phyloP scores from a whole-genome alignment of 257 asterid genomes.

The Solanum clarkiae region DNA sequence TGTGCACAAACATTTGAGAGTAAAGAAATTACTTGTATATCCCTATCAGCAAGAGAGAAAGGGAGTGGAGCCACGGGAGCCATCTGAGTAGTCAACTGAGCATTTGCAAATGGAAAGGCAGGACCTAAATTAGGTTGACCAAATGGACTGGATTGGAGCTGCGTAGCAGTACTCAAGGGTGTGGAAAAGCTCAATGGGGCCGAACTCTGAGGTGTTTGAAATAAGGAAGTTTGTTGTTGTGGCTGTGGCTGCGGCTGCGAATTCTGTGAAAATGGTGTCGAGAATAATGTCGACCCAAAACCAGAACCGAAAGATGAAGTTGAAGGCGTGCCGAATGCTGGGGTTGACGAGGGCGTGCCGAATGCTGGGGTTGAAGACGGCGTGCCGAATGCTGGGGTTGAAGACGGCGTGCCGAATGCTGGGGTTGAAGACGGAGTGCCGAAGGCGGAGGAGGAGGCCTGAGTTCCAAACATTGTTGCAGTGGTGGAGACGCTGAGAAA shows the following conservation, averaged over 20 bases:
- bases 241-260: conserved; percentile 29
- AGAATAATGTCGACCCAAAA: conserved; percentile 55
- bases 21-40: conserved; percentile 47
- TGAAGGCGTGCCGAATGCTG: conserved; percentile 45
- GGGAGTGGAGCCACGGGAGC: conserved; percentile 97
- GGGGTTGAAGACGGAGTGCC: conserved; percentile 22
- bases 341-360: conserved; percentile 21
- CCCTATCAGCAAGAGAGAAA: conserved; percentile 89
- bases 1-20: background rate
- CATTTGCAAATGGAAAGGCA: conserved; percentile 36
- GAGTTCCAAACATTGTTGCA: conserved; percentile 45
- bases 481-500: background rate
- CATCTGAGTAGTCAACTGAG: conserved; percentile 94
- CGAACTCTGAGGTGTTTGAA: conserved; percentile 52
- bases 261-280: conserved; percentile 55
- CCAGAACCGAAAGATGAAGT: conserved; percentile 57
- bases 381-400: conserved; percentile 14
- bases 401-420: conserved; percentile 25
- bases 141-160: conserved; percentile 39
- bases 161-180: conserved; percentile 38
- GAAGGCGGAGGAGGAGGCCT: conserved; percentile 28
- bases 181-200: conserved; percentile 44
- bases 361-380: conserved; percentile 18
- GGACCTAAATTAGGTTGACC: conserved; percentile 23
- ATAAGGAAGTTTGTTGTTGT: conserved; percentile 32